Conservation (phyloP, 176 grass and related monocot species). For the Otatea glauca region DNA sequence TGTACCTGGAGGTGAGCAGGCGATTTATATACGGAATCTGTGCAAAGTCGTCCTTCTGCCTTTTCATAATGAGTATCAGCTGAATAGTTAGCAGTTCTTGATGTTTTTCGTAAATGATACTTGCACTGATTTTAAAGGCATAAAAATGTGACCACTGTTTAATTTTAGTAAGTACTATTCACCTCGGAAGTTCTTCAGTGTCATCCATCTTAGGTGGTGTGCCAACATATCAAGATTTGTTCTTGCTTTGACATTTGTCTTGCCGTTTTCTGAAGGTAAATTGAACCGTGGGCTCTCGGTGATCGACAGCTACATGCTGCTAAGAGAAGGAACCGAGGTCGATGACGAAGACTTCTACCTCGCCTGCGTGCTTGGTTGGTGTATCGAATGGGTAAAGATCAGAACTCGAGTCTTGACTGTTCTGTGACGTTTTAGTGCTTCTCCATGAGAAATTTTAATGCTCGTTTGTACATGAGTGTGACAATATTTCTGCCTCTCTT, state of each 20-base stretch:
- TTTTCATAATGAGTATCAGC: not conserved
- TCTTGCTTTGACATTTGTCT: not conserved
- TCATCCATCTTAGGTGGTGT: not conserved
- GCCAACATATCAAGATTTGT: not conserved
- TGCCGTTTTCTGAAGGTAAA: conserved; percentile 43
- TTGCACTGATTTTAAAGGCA: not conserved
- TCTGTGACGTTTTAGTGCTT: not conserved
- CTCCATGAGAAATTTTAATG: not conserved
- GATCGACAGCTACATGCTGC: conserved; percentile 60
- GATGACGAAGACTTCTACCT: conserved; percentile 59
- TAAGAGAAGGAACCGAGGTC: conserved; percentile 47
- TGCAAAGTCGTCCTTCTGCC: not conserved
- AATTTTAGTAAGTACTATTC: not conserved
- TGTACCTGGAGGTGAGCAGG: conserved; percentile 48
- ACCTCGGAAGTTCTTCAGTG: not conserved
- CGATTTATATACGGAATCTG: not conserved
- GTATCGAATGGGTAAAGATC: conserved; percentile 51
- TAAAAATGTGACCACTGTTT: not conserved
- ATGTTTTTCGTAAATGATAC: not conserved
- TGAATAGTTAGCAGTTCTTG: not conserved
- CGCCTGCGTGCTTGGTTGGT: conserved; percentile 55
- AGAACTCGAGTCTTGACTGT: not conserved
- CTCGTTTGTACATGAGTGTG: not conserved
- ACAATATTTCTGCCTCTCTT: not conserved
- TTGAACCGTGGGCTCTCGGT: conserved; percentile 60